These are phyloP conservation scores for Aspergillus vadensis DNA, from an alignment of 2,329 filamentous ascomycete species.

Conservation along the genomic window DNA sequence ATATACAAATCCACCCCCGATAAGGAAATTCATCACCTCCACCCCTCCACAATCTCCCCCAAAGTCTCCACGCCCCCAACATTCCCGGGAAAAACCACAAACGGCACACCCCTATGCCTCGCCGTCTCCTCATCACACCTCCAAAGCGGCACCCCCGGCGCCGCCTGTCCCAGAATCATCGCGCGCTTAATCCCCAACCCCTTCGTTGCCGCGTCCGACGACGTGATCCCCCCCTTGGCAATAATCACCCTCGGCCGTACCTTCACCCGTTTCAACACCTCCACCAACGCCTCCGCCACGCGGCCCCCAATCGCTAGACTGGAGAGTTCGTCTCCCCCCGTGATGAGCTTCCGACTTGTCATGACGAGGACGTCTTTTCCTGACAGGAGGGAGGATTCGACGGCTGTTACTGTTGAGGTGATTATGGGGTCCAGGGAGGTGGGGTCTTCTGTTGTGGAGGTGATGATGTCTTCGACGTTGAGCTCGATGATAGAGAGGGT, in stretches of 20 bases:
- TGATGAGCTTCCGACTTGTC: conserved; percentile 59
- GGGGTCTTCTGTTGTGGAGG: too few species aligned
- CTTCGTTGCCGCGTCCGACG: conserved; percentile 61
- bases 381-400: conserved; percentile 44
- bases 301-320: conserved; percentile 58
- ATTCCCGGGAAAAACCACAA: conserved; percentile 62
- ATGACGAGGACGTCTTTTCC: conserved; percentile 60
- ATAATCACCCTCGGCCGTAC: conserved; percentile 59
- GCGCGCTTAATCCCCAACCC: conserved; percentile 57
- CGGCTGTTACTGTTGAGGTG: conserved; percentile 26
- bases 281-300: conserved; percentile 55
- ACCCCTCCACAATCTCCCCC: conserved; percentile 48
- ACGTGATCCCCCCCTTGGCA: conserved; percentile 63
- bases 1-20: neutral
- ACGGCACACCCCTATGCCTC: conserved; percentile 56
- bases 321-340: conserved; percentile 51
- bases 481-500: conserved; percentile 52
- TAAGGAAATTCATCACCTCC: conserved; percentile 24
- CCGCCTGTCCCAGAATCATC: conserved; percentile 59
- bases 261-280: conserved; percentile 51
- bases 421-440: neutral
- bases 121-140: conserved; percentile 56
- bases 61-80: conserved; percentile 55
- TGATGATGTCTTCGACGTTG: conserved; percentile 52
- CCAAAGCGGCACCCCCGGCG: conserved; percentile 61